phyloP scores from a whole-genome alignment of 2,329 filamentous ascomycete genomes.

The Alternaria rosae region DNA sequence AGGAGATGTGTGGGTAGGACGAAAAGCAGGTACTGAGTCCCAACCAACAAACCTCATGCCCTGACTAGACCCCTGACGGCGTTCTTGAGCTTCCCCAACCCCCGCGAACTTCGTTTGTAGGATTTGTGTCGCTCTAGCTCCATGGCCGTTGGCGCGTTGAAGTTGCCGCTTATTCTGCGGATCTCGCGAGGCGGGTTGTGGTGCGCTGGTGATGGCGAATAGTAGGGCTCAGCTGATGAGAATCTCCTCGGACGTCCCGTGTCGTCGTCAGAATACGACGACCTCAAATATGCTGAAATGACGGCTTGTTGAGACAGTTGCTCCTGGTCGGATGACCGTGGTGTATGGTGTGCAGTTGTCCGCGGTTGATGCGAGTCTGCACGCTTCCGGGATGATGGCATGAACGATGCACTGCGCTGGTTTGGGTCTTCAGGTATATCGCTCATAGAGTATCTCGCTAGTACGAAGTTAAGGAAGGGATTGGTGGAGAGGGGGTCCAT shows the following conservation, averaged over 20 bases:
- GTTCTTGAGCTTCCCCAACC: conserved; percentile 22
- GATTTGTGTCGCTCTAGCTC: conserved; percentile 30
- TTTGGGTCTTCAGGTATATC: conserved; percentile 9
- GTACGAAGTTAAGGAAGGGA: neutral
- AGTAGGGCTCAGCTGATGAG: conserved; percentile 14
- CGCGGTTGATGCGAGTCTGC: conserved; percentile 21
- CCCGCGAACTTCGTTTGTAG: conserved; percentile 16
- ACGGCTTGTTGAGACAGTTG: conserved; percentile 7
- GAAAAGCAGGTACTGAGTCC: conserved; percentile 4
- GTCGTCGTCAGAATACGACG: conserved; percentile 13
- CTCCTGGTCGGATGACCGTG: conserved; percentile 2
- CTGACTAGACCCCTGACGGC: conserved; percentile 23
- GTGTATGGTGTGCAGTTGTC: neutral
- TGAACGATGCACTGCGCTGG: neutral
- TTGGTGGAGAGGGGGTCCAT: neutral
- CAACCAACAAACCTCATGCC: conserved; percentile 10
- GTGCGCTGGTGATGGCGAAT: conserved; percentile 9
- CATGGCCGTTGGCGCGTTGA: conserved; percentile 38
- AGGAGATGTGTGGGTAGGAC: conserved; percentile 4
- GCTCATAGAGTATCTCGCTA: conserved; percentile 12
- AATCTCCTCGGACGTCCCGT: conserved; percentile 9
- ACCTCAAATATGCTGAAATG: conserved; percentile 12
- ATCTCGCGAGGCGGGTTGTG: conserved; percentile 19
- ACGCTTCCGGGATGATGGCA: conserved; percentile 16
- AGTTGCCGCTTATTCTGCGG: conserved; percentile 32